phyloP scores from a whole-genome alignment of 2,329 filamentous ascomycete species.

The Colletotrichum zoysiae region DNA sequence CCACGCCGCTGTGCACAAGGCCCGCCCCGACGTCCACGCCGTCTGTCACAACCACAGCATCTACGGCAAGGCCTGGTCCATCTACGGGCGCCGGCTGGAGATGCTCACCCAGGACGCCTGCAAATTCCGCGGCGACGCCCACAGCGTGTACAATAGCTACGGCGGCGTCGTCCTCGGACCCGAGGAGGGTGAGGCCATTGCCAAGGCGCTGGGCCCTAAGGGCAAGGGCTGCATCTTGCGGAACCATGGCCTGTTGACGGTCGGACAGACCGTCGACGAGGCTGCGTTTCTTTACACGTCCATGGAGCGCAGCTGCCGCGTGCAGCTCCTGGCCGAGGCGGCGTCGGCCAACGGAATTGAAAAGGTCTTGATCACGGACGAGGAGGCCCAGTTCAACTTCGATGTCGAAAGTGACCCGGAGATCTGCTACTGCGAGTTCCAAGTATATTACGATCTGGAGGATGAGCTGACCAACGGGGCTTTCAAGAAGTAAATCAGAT shows the following conservation, averaged over 20 bases:
- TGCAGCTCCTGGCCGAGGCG: slow-evolving; percentile 75
- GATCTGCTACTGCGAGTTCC: slow-evolving; percentile 43
- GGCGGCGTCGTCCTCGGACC: slow-evolving; percentile 66
- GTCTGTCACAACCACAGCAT: slow-evolving; percentile 76
- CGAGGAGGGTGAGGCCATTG: slow-evolving; percentile 74
- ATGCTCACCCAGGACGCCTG: slow-evolving; percentile 76
- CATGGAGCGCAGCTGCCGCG: slow-evolving; percentile 74
- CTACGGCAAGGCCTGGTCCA: slow-evolving; percentile 75
- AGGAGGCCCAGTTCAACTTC: slow-evolving; percentile 55
- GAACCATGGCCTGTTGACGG: slow-evolving; percentile 79
- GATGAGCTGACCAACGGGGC: slow-evolving; percentile 36
- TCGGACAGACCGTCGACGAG: slow-evolving; percentile 78
- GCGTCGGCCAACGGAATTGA: slow-evolving; percentile 47
- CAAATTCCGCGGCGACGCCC: slow-evolving; percentile 71
- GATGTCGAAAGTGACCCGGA: slow-evolving; percentile 43
- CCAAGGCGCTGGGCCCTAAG: slow-evolving; percentile 67
- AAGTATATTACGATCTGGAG: slow-evolving; percentile 43
- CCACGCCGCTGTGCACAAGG: slow-evolving; percentile 75
- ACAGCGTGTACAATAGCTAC: slow-evolving; percentile 72
- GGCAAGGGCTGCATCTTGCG: slow-evolving; percentile 74
- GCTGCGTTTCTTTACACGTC: slow-evolving; percentile 77
- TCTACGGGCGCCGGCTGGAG: slow-evolving; percentile 72
- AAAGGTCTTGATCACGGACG: slow-evolving; percentile 56
- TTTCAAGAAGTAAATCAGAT: slow-evolving; percentile 30
- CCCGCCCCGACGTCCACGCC: slow-evolving; percentile 73